A percentile compares a stretch with the other conserved stretches of the same genome.
Evolutionary conservation across 2,329 filamentous ascomycete species (phyloP).

Genomic region (Diatrype stigma): DNA sequence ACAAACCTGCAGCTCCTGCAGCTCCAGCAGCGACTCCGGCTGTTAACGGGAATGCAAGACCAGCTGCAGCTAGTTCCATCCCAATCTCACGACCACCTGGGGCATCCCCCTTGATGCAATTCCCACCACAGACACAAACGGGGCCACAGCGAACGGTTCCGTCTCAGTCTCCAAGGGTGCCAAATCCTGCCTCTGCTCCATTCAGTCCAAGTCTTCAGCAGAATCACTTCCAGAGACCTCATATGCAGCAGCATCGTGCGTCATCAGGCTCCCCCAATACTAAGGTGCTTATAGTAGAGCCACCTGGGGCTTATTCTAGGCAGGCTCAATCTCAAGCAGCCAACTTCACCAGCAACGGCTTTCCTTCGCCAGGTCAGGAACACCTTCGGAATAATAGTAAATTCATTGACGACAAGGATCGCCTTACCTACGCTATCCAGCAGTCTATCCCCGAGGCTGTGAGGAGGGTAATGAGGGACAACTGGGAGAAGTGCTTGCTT

Average conservation of each 20-base stretch:
- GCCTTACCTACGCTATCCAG: conserved; percentile 36
- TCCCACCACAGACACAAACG: background rate
- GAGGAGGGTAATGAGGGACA: conserved; percentile 44
- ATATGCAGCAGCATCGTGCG: background rate
- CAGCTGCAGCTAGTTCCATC: background rate
- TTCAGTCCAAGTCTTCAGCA: background rate
- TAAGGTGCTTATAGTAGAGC: conserved; percentile 18
- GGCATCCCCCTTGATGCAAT: background rate
- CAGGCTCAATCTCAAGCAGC: background rate
- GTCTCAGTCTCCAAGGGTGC: background rate
- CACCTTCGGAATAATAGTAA: conserved; percentile 26
- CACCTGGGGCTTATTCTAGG: conserved; percentile 7
- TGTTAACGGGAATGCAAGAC: background rate
- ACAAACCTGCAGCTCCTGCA: background rate
- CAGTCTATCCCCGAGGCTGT: conserved; percentile 41
- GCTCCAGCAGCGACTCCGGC: background rate
- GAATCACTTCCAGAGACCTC: background rate
- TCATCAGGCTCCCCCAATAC: background rate
- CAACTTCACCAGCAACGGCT: conserved; percentile 16
- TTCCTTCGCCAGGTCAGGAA: conserved; percentile 32
- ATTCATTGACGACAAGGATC: conserved; percentile 35
- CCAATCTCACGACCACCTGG: background rate
- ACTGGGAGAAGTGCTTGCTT: conserved; percentile 45
- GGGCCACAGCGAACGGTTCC: background rate
- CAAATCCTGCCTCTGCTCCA: background rate